A percentile compares a stretch with the other conserved stretches of the same genome.
Evolutionary conservation across 2,329 filamentous ascomycete species (phyloP).

Genomic region (Pseudogymnoascus sp.): DNA sequence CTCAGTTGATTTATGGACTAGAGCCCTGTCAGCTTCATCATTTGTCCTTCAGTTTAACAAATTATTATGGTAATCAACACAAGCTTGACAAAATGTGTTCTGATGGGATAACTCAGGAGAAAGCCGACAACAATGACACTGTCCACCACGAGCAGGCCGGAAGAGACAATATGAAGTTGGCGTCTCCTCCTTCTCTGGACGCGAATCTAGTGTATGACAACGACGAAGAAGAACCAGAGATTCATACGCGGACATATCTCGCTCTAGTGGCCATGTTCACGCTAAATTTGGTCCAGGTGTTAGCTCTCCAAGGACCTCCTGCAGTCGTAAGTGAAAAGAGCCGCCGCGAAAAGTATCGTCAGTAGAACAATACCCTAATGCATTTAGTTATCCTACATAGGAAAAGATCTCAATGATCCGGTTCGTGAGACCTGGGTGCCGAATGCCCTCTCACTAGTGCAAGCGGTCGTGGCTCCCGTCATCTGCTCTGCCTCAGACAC

Average conservation of each 20-base stretch:
- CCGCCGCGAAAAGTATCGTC: neutral
- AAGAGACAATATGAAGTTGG: constrained; percentile 50
- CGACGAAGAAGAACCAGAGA: constrained; percentile 12
- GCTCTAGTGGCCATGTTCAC: constrained; percentile 12
- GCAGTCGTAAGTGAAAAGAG: constrained; percentile 12
- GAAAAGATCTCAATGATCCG: neutral
- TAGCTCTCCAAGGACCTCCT: constrained; percentile 13
- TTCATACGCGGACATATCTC: constrained; percentile 11
- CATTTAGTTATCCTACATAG: constrained; percentile 9
- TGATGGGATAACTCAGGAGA: neutral
- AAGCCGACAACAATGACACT: neutral
- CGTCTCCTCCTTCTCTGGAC: neutral
- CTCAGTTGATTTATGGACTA: neutral
- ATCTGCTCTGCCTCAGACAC: constrained; percentile 12
- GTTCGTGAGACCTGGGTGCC: neutral
- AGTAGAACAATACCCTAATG: neutral
- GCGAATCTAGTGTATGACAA: constrained; percentile 3
- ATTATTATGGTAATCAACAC: neutral
- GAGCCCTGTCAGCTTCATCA: neutral
- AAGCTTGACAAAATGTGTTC: neutral
- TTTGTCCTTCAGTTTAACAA: neutral
- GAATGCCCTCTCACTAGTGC: constrained; percentile 6
- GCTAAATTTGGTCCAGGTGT: constrained; percentile 12
- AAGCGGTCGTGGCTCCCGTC: constrained; percentile 9
- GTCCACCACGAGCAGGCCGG: constrained; percentile 30